Conservation (phyloP, 129 eudicot genomes). For the Artemisia tridentata region DNA sequence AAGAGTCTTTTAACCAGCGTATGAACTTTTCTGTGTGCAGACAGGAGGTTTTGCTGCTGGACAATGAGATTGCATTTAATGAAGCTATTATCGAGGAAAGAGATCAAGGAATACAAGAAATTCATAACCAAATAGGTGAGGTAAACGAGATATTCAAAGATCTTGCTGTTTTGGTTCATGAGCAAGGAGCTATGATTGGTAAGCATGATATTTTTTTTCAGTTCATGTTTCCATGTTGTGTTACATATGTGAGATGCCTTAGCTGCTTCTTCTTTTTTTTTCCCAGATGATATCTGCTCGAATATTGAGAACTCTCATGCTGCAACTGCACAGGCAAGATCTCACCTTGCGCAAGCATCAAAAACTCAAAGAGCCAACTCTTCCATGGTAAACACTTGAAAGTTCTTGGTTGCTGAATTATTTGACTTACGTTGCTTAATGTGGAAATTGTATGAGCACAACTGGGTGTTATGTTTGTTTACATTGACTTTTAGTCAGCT, state of each 20-base stretch:
- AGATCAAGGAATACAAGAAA: conserved; percentile 75
- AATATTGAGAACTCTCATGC: conserved; percentile 84
- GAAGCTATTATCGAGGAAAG: conserved; percentile 80
- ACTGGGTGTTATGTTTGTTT: not conserved
- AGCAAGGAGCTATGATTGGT: conserved; percentile 57
- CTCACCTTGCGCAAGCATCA: conserved; percentile 83
- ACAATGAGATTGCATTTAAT: conserved; percentile 58
- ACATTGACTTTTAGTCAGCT: not conserved
- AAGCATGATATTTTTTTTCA: not conserved
- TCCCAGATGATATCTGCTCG: conserved; percentile 88
- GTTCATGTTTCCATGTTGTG: not conserved
- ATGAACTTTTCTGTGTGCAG: conserved; percentile 2
- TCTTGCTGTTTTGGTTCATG: conserved; percentile 63
- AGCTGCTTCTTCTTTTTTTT: not conserved
- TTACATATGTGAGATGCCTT: not conserved
- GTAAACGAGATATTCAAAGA: conserved; percentile 75
- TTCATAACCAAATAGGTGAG: conserved; percentile 65
- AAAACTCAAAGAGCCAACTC: conserved; percentile 92
- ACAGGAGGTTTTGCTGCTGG: conserved; percentile 51
- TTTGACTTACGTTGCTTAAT: too few relatives aligned
- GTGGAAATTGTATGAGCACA: too few relatives aligned
- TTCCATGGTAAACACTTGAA: conserved; percentile 58
- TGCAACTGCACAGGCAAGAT: conserved; percentile 83
- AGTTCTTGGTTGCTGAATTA: too few relatives aligned
- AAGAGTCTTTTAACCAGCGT: not conserved